Base-by-base conservation (phyloP, 1,284 basidiomycete genomes). In the Schizophyllum commune region DNA sequence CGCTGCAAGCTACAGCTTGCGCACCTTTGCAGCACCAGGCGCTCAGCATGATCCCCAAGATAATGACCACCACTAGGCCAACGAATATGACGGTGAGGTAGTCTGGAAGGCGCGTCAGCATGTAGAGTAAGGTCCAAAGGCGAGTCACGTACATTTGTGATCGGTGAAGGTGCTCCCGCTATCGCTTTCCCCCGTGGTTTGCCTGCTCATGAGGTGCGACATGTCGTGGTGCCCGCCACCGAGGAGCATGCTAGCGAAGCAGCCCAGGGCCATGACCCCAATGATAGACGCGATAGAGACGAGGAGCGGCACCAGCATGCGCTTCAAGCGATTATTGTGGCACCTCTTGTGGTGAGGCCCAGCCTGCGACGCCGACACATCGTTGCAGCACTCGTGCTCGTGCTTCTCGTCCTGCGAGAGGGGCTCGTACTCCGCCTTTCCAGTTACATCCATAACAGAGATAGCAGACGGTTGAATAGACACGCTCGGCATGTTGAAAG, bases 11-110 rank as follows among this genome's bases (percentile, higher is more conserved):
- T 32, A 59, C 52, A 39, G 52, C 11, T 20, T 11, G 65, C 70
- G 54, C 65, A 75, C 84, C 79, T 74, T 69, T 74, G 70, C 84
- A 86, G 64, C 84, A 86, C 79, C 84, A 86, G 21, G 74, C 79
- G 60, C 79, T 79, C 7, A 85, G 75, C 76, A 83, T 80, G 59
- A 86, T 69, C 0, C 63, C 83, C 1, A 79, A 71, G 5, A 83
- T 68, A 7, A 85, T 55, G 8, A 83, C 80, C 0, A 85, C 67
- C 32, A 81, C 61, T 4, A 85, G 67, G 4, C 83, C 83, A 5
- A 85, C 81, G 66, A 85, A 81, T 20, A 85, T 65, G 34, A 85
- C 72, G 53, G 85, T 83, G 39, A 85, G 75, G 65, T 85, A 85
- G 8, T 80, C 73, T 76, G 34, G 33, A 19, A 27, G 56, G 33